Base-by-base conservation (phyloP, 768 basidiomycete genomes). In the Trametes meyenii region DNA sequence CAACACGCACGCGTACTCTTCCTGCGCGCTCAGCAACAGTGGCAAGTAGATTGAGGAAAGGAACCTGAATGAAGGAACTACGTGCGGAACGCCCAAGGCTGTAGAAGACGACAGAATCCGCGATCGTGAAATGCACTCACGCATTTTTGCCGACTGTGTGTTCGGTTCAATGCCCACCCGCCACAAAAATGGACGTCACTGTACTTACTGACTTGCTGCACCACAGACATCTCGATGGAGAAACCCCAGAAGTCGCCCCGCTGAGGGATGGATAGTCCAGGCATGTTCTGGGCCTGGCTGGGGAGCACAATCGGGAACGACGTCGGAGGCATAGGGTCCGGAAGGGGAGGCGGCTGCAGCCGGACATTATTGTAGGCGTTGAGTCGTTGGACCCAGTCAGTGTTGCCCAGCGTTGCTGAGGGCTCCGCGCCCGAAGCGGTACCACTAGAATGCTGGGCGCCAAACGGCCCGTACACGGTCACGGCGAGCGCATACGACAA, bases 21-120 rank as follows among this genome's bases (percentile, higher is more conserved):
- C 90, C 90, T 3, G 83, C 82, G 26, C 92, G 81, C 65, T 83
- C 78, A 50, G 77, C 78, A n/a, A 94, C 76, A 63, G 89, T 88
- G 5, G 84, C 79, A 79, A 94, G 84, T 33, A 92, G 77, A 70
- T 94, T 93, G n/a, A 92, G 81, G 75, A 92, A 91, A 0, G 86
- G 81, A 40, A 87, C 81, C 48, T 82, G 78, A 14, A 86, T 67
- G 23, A 78, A 73, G 6, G 84, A 76, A 42, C 85, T 86, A 43
- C n/a, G 19, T 12, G 11, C n/a, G 29, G 16, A 5, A 8, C n/a
- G 11, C 10, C 19, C 39, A 8, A 56, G 19, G 8, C 23, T 5
- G 10, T 55, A 43, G 23, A 19, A 0, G 35, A 29, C 38, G 23
- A 2, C 13, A 38, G 26, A 3, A 16, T 23, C 23, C 16, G 2